These are phyloP conservation scores for Schizothecium vesticola DNA, from an alignment of 495 filamentous ascomycete genomes.

Conservation along the genomic window DNA sequence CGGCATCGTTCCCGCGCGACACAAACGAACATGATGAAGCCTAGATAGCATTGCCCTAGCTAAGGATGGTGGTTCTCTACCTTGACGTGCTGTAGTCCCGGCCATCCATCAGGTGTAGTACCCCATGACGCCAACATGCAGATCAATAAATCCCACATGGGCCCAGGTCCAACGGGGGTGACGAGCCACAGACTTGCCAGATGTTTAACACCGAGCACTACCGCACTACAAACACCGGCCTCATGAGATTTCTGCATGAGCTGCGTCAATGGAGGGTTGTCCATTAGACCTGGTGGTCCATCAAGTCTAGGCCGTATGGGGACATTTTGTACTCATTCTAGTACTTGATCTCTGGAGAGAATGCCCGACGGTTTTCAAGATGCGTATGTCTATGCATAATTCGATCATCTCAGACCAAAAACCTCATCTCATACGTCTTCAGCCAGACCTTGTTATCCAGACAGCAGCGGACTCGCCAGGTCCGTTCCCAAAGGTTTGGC, in stretches of 20 bases:
- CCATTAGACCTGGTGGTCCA: background rate
- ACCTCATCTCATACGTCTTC: background rate
- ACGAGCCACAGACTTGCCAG: background rate
- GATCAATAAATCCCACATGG: background rate
- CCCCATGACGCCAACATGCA: background rate
- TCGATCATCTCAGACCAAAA: background rate
- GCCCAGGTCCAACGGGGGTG: background rate
- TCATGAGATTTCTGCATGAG: background rate
- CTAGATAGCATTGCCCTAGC: background rate
- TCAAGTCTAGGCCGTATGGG: too few species aligned
- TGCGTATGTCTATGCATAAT: background rate
- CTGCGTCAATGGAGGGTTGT: background rate
- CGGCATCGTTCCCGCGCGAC: background rate
- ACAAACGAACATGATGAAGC: background rate
- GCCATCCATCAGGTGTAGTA: too few species aligned
- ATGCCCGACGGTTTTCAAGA: background rate
- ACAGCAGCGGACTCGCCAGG: background rate
- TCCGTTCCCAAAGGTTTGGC: background rate
- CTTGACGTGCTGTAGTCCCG: background rate
- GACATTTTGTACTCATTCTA: background rate
- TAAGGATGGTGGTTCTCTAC: background rate
- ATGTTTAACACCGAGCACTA: background rate
- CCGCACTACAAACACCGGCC: background rate
- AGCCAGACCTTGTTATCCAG: background rate
- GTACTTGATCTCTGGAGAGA: too few species aligned